Base-by-base conservation (phyloP, 306 rosid genomes). In the Quercus wislizeni region DNA sequence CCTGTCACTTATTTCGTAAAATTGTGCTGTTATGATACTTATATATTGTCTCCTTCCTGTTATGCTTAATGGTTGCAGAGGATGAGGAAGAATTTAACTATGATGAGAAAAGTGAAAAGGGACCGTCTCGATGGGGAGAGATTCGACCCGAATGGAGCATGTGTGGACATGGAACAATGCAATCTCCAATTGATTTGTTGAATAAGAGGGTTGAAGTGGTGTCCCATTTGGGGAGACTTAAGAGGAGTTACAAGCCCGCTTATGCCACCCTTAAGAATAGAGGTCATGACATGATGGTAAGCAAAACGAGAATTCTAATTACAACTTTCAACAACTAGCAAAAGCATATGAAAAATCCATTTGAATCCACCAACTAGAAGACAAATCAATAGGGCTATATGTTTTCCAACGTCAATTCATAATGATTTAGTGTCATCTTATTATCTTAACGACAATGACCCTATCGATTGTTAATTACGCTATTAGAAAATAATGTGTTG, bases 201-300 rank as follows among this genome's bases (percentile, higher is more conserved):
- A 77, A 87, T 77, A 23, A 75, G 21, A 85, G 77, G 54, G 96
- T 92, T 73, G 76, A 88, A 78, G 57, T 83, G 4, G 86, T 84
- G 2, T 51, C 89, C 8, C 49, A 81, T 79, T 46, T 88, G 12
- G 87, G 86, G 8, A 19, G 25, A 1, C 85, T 92, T 43, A 28
- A 69, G 2, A 76, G 81, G 15, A 77, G 61, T 35, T 94, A 92
- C 79, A 75, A 13, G 4, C 86, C 94, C 49, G 65, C 86, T 62
- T 86, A 85, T 81, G 96, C 97, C 71, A 89, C 87, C 82, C 84
- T 94, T 14, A 76, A 23, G 56, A 94, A 94, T 25, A 84, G 96
- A 28, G 97, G 96, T 8, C 96, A 90, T 75, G 97, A 92, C 77
- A 85, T 94, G 17, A 75, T 46, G 96, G 97, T 94, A 82, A 67